phyloP scores from a whole-genome alignment of 148 eudicot species.

The Rhododendron griersonianum region DNA sequence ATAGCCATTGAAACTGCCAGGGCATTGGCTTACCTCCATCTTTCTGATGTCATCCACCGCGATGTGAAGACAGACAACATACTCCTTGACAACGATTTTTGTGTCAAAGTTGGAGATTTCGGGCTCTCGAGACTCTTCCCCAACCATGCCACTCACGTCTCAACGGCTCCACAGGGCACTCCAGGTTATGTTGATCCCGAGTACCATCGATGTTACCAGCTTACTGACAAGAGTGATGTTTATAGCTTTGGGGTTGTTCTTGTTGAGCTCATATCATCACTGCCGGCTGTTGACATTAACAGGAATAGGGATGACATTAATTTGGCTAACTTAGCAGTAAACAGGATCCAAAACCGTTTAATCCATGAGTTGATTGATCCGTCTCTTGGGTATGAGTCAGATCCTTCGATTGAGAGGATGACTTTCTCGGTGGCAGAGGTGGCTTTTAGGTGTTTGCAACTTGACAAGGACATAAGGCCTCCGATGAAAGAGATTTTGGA shows the following conservation, averaged over 20 bases:
- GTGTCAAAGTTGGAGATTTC: conserved; percentile 34
- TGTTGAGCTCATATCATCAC: conserved; percentile 54
- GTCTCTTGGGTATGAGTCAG: conserved; percentile 25
- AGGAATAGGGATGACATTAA: conserved; percentile 44
- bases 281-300: conserved; percentile 44
- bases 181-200: conserved; percentile 58
- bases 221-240: conserved; percentile 59
- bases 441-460: conserved; percentile 32
- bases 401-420: conserved; percentile 23
- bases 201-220: conserved; percentile 49
- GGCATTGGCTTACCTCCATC: conserved; percentile 34
- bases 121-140: conserved; percentile 20
- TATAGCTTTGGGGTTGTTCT: conserved; percentile 64
- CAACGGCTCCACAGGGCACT: conserved; percentile 39
- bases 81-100: conserved; percentile 25
- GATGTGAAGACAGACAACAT: conserved; percentile 21
- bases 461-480: conserved; percentile 28
- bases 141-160: conserved; percentile 24
- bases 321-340: conserved; percentile 42
- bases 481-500: conserved; percentile 27
- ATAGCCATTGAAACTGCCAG: conserved; percentile 38
- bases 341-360: conserved; percentile 19
- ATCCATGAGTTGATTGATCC: conserved; percentile 27
- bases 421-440: conserved; percentile 26
- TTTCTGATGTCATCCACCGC: conserved; percentile 28